Evolutionary conservation across 1,284 basidiomycete species (phyloP), one percentile per base, ranked within the genome.

Genomic region (Thecaphora thlaspeos): DNA sequence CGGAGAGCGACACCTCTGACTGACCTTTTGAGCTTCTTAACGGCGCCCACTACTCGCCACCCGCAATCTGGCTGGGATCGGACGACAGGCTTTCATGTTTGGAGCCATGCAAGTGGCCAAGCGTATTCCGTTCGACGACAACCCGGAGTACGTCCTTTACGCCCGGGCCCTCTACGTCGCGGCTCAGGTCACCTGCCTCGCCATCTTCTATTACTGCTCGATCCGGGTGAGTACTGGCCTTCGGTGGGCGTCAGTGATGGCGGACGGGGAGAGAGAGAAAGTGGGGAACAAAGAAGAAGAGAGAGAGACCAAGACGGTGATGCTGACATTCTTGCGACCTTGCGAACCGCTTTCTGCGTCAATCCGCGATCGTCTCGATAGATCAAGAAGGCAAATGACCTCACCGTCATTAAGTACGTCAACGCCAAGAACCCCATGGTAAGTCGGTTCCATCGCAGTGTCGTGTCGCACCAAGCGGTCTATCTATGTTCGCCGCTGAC

Each of bases 361-460:
- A n/a, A n/a, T n/a, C n/a, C n/a, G n/a, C n/a, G n/a, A n/a, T n/a
- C n/a, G n/a, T n/a, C n/a, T n/a, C n/a, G 21, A 38, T 57, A 65
- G 42, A 86, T 96, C 80, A 92, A 91, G 83, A 82, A 84, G 71
- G 93, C 91, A 84, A 97, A 97, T 77, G 94, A 97, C 80, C 84
- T 89, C 78, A 91, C 91, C 2, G 90, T 95, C 34, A 82, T 97
- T 72, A 97, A 96, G 84, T 97, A 94, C 71, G 81, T 82, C 46
- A 81, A 82, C 65, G 82, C 83, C 18, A 79, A 76, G 50, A 68
- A 54, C 47, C 68, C 74, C 44, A 73, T 73, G 72, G 54, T 52
- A 42, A 24, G 55, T 43, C 3, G 10, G 23, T 9, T 17, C 8
- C 28, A 30, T 30, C 28, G 28, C 28, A 30, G 8, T 7, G 14